Evolutionary conservation across 805 yeast species (phyloP).

Genomic region (Cyberlindnera xishuangbannaensis): DNA sequence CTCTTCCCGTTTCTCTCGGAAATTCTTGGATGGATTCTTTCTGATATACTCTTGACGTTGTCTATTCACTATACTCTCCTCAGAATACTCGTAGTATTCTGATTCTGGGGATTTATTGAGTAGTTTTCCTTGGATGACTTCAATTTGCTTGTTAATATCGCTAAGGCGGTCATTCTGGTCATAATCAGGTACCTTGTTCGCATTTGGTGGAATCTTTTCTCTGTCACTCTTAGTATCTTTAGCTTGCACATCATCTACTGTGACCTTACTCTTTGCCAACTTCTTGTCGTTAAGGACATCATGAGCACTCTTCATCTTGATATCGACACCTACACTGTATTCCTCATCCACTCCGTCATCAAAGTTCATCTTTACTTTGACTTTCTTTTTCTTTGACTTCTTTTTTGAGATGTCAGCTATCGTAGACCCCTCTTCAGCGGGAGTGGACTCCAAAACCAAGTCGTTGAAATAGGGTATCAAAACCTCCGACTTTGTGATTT

Average conservation of each 20-base stretch:
- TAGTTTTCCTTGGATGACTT: too few species aligned
- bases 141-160: neutral
- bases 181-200: neutral
- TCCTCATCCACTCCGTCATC: conserved; percentile 14
- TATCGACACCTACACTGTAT: too few species aligned
- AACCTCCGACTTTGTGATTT: conserved; percentile 36
- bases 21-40: too few species aligned
- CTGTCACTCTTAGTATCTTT: neutral
- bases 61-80: too few species aligned
- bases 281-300: conserved; percentile 29
- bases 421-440: too few species aligned
- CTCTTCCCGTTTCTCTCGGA: neutral
- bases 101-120: too few species aligned
- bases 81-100: too few species aligned
- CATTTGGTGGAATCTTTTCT: neutral
- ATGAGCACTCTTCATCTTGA: conserved; percentile 39
- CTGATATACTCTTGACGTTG: too few species aligned
- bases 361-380: conserved; percentile 28
- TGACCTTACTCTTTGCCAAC: conserved; percentile 8
- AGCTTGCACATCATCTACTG: neutral
- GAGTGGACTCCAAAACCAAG: conserved; percentile 23
- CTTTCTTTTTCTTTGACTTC: conserved; percentile 2
- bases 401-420: too few species aligned
- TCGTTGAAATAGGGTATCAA: conserved; percentile 45
- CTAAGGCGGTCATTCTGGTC: neutral